phyloP scores from a whole-genome alignment of 2,329 filamentous ascomycete species.

The Neofusicoccum ribis region DNA sequence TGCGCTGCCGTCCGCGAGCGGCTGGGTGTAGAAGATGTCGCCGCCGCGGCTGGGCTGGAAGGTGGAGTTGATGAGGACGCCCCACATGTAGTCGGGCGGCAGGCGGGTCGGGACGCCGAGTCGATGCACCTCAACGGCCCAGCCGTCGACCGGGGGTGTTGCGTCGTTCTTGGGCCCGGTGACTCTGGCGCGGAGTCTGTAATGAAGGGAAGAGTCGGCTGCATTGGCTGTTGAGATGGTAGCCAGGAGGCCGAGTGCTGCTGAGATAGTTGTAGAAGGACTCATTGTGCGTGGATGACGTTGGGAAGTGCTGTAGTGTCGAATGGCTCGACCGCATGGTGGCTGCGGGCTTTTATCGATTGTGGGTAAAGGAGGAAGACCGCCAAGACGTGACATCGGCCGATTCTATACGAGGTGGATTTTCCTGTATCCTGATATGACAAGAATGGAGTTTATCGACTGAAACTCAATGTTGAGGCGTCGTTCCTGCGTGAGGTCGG shows the following conservation, averaged over 20 bases:
- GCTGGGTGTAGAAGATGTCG: conserved; percentile 5
- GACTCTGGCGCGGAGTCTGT: neutral
- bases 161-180: neutral
- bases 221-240: neutral
- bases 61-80: neutral
- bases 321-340: too few species aligned
- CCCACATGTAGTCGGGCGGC: conserved; percentile 1
- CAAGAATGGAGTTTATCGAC: too few species aligned
- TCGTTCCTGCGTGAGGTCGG: too few species aligned
- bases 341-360: too few species aligned
- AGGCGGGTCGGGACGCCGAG: neutral
- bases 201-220: neutral
- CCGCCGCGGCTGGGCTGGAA: neutral
- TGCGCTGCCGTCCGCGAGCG: too few species aligned
- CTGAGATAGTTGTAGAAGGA: neutral
- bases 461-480: too few species aligned
- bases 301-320: too few species aligned
- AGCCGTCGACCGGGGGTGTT: neutral
- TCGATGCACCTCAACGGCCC: neutral
- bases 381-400: too few species aligned
- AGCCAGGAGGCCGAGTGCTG: neutral
- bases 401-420: too few species aligned
- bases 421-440: too few species aligned
- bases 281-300: neutral
- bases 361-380: too few species aligned